Conservation (phyloP, 1,284 basidiomycete genomes). For the Inonotus obliquus region DNA sequence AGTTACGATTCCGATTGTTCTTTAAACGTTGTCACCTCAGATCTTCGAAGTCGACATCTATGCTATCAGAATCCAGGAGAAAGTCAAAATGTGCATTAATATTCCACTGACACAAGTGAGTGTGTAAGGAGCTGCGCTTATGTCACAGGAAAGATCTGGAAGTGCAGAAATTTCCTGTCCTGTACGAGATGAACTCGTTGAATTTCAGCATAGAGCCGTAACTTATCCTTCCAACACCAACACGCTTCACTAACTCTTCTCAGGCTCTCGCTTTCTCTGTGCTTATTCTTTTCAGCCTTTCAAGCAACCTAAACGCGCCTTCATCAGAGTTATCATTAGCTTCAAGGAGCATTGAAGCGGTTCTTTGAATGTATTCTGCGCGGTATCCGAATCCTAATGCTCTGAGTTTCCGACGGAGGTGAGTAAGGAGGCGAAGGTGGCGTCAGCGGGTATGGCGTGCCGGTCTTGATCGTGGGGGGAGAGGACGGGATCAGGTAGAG, state of each 20-base stretch:
- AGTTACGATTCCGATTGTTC: no score
- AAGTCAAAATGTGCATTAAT: no score
- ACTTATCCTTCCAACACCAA: slow-evolving; percentile 96
- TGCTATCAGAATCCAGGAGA: no score
- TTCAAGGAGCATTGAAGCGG: slow-evolving; percentile 75
- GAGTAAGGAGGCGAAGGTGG: no score
- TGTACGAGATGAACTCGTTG: no score
- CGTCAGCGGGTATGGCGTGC: not conserved
- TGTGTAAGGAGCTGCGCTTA: no score
- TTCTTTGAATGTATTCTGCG: slow-evolving; percentile 83
- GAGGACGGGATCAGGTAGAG: slow-evolving; percentile 39
- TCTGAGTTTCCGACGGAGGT: slow-evolving; percentile 52
- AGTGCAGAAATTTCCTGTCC: no score
- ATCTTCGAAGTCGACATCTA: no score
- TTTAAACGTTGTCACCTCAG: no score
- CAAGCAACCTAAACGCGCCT: slow-evolving; percentile 56
- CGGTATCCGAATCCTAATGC: slow-evolving; percentile 94
- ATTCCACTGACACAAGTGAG: no score
- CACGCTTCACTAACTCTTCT: slow-evolving; percentile 70
- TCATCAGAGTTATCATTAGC: slow-evolving; percentile 40
- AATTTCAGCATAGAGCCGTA: no score
- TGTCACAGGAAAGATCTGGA: no score
- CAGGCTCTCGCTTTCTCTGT: slow-evolving; percentile 69
- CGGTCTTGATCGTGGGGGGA: not conserved
- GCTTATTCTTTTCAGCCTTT: slow-evolving; percentile 44